Base-by-base conservation (phyloP, 2,329 filamentous ascomycete genomes). In the Sordariomycetes sp. region DNA sequence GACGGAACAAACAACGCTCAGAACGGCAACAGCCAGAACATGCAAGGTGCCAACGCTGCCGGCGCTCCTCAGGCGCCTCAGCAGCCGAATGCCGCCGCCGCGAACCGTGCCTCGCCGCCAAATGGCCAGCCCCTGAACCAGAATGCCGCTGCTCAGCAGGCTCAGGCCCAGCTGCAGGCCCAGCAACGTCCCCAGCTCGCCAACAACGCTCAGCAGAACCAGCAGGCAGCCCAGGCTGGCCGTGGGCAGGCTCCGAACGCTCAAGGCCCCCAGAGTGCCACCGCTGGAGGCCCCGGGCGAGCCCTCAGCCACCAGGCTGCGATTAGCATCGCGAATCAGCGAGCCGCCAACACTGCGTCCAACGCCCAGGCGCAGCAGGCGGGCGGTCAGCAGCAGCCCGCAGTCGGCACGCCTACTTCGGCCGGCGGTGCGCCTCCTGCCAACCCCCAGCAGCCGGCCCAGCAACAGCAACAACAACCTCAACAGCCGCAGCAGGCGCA, bases 301-400 rank as follows among this genome's bases (percentile, higher is more conserved):
- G 31, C 39, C 7, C 33, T 41, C 30, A 40, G 37, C 27, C 39
- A 41, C 30, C 33, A 39, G 8, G 34, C 32, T 16, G 34, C 41
- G 19, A 27, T 41, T 21, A 36, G 32, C 10, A 33, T 43, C 14
- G 39, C 41, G 14, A 41, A 39, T 23, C 32, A 36, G 26, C 34
- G 34, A 12, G 30, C 36, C 10, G 36, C 28, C 68, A 34, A 26
- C 26, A 18, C 32, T n/a, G n/a, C n/a, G n/a, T n/a, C n/a, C n/a
- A n/a, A n/a, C n/a, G 25, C 25, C 8, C 25, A 28, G 25, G 8
- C 17, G 19, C 28, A 21, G 15, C 44, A 49, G 41, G 15, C 18
- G 9, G 43, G 48, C 41, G 35, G 38, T 2, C 44, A 46, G 31
- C 42, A 45, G 11, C 54, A 55, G 33, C 33, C 41, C 5, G 50